These are phyloP conservation scores for Acanthamoeba culbertsoni DNA, from an alignment of 208 protist species.

Conservation along the genomic window DNA sequence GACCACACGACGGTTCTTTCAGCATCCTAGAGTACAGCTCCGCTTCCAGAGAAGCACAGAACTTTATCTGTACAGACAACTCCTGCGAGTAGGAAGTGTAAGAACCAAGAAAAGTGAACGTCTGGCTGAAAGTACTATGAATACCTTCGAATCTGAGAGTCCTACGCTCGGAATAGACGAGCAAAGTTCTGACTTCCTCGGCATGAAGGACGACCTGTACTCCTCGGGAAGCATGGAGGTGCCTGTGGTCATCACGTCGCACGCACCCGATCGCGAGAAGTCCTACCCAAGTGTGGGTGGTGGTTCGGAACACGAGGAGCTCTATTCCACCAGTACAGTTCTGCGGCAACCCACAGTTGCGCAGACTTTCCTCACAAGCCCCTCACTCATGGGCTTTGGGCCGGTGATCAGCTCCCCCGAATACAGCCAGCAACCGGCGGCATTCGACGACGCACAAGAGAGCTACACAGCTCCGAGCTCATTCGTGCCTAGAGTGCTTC, in stretches of 20 bases:
- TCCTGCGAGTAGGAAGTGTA: background rate
- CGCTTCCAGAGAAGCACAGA: background rate
- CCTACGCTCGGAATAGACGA: background rate
- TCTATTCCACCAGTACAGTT: background rate
- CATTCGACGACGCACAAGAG: background rate
- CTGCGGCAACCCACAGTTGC: background rate
- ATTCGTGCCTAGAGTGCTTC: background rate
- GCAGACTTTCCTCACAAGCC: background rate
- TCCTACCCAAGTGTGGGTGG: background rate
- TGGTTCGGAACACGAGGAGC: background rate
- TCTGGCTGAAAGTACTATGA: background rate
- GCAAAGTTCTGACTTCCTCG: background rate
- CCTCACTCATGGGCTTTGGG: too few species aligned
- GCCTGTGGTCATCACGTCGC: background rate
- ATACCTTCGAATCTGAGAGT: background rate
- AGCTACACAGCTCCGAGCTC: background rate
- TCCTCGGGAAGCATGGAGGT: background rate
- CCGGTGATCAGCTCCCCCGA: too few species aligned
- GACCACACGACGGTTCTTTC: background rate
- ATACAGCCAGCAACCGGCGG: background rate
- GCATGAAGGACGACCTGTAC: background rate
- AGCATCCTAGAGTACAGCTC: background rate
- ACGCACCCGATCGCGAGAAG: background rate
- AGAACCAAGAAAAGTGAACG: background rate
- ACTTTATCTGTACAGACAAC: background rate